Conservation (phyloP, 352 stramenopile species). For the Phytophthora cryptogea region DNA sequence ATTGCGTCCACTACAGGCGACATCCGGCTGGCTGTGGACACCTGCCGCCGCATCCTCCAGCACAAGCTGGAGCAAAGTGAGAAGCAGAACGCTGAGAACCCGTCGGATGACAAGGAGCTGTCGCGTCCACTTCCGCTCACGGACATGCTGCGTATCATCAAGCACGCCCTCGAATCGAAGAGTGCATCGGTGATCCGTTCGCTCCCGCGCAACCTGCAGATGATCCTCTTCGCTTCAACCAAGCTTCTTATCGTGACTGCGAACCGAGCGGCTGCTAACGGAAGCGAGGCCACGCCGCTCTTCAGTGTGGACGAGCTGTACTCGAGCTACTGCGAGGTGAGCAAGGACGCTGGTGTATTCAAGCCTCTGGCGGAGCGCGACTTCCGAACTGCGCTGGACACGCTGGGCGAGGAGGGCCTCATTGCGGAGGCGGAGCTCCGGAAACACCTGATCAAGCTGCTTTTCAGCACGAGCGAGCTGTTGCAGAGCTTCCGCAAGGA, state of each 20-base stretch:
- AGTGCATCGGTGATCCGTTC: slow-evolving; percentile 57
- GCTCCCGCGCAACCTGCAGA: slow-evolving; percentile 78
- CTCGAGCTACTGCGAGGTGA: slow-evolving; percentile 69
- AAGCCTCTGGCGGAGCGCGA: slow-evolving; percentile 62
- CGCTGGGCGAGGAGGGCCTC: slow-evolving; percentile 68
- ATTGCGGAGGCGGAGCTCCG: slow-evolving; percentile 62
- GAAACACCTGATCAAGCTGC: slow-evolving; percentile 78
- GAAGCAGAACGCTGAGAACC: slow-evolving; percentile 42
- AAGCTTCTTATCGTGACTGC: slow-evolving; percentile 44
- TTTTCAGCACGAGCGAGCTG: slow-evolving; percentile 67
- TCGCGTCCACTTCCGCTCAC: slow-evolving; percentile 56
- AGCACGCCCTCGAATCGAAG: slow-evolving; percentile 71
- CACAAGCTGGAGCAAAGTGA: slow-evolving; percentile 46
- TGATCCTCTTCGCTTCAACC: slow-evolving; percentile 80
- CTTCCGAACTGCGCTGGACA: slow-evolving; percentile 73
- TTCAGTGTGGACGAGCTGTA: slow-evolving; percentile 69
- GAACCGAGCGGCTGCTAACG: slow-evolving; percentile 25
- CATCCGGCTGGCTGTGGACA: slow-evolving; percentile 75
- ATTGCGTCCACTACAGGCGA: slow-evolving; percentile 78
- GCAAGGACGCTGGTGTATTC: slow-evolving; percentile 68
- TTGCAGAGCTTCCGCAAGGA: slow-evolving; percentile 76
- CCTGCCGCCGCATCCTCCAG: slow-evolving; percentile 71
- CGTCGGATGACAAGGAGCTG: slow-evolving; percentile 21
- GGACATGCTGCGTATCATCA: slow-evolving; percentile 78
- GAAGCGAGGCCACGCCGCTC: slow-evolving; percentile 36